Conservation (phyloP, 169 alveolate genomes). For the Amoebophrya sp. region DNA sequence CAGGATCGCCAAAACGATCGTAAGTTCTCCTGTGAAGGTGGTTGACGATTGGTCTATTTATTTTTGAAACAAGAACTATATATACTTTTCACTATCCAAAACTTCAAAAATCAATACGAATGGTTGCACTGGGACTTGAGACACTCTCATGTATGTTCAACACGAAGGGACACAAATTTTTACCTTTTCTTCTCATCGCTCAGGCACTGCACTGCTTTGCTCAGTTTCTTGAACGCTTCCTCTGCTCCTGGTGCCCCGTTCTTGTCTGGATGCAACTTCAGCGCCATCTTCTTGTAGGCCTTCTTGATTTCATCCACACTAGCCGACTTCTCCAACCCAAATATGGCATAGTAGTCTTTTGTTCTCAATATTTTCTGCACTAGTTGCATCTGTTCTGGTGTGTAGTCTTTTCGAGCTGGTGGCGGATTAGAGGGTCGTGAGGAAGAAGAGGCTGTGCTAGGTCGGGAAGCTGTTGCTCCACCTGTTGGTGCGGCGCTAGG, state of each 20-base stretch:
- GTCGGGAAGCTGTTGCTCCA: neutral
- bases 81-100: no score
- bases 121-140: no score
- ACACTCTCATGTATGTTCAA: no score
- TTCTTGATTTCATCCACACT: conserved; percentile 74
- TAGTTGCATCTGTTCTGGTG: conserved; percentile 57
- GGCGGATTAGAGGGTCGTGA: neutral
- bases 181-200: neutral
- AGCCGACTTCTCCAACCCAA: conserved; percentile 78
- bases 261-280: conserved; percentile 93
- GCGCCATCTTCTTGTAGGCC: conserved; percentile 89
- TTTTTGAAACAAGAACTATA: no score
- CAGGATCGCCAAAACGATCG: neutral
- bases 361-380: conserved; percentile 68
- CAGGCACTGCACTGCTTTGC: conserved; percentile 29
- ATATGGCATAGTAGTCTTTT: conserved; percentile 77
- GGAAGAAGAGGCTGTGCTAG: no score
- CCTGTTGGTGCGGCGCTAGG: neutral
- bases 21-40: neutral
- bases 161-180: neutral
- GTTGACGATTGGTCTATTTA: no score
- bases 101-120: no score
- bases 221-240: conserved; percentile 86
- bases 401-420: conserved; percentile 29
- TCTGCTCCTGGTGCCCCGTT: conserved; percentile 87